Evolutionary conservation across 805 yeast species (phyloP), one percentile per base, ranked within the genome.

Genomic region (Saccharomycopsis sp.): DNA sequence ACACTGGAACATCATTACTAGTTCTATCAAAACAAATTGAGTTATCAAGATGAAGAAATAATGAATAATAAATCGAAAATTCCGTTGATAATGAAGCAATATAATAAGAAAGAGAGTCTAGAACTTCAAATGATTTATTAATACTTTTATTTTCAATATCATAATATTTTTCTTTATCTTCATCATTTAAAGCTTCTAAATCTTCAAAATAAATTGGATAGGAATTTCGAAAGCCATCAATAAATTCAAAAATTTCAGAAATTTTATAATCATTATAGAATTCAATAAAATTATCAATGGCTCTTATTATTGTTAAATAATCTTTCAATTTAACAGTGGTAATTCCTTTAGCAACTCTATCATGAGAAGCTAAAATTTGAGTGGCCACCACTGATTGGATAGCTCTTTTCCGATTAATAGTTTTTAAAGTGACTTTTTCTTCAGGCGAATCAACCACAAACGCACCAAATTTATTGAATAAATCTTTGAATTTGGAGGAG

Each of bases 101-200:
- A 51, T 55, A 29, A 58, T 64, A 40, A 59, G 14, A 35, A 18
- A 40, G 31, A 9, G 47, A 36, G 19, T 38, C 25, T 10, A 31
- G 31, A 17, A 43, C 34, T 21, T 44, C 45, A 30, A 37, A 42
- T 12, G 30, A 31, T 31, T 46, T 46, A 36, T 32, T 39, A 17
- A 33, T 35, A 31, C 42, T 39, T 28, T 33, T 27, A 13, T 17
- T 18, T 9, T 46, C 47, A 4, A 43, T 23, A 9, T 34, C 39
- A 31, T 20, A 26, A 34, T 36, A 43, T 23, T 37, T 23, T 12
- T 26, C 10, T 21, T 23, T 21, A 25, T 46, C 37, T 12, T 29
- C 40, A 5, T 39, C 47, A n/a, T 13, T 31, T 5, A 42, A 21
- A 8, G 4, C 10, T 6, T 27, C 41, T 5, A 28, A 28, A n/a